Percentiles rank a stretch among this genome's conserved stretches.
These are phyloP conservation scores for Aspergillus floridensis DNA, from an alignment of 2,329 filamentous ascomycete species.

Conservation along the genomic window DNA sequence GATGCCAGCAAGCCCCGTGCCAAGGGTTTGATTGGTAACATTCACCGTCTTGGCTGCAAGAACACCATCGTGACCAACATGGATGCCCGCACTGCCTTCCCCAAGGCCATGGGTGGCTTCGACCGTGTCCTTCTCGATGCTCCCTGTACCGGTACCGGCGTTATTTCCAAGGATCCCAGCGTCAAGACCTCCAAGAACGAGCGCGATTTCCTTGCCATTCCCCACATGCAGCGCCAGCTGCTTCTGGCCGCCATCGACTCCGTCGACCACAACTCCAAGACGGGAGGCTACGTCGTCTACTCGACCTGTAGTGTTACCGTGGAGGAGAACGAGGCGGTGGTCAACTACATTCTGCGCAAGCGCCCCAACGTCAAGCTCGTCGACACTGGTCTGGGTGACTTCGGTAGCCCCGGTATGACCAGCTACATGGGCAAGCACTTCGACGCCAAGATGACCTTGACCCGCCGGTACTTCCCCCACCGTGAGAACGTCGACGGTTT, in stretches of 20 bases:
- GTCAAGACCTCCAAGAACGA: slow-evolving; percentile 99
- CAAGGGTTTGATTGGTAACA: slow-evolving; percentile 97
- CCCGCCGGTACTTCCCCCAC: slow-evolving; percentile 84
- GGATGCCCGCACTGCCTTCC: slow-evolving; percentile 83
- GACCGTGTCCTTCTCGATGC: slow-evolving; percentile 92
- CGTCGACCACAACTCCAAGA: slow-evolving; percentile 85
- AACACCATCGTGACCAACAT: slow-evolving; percentile 96
- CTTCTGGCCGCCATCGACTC: slow-evolving; percentile 92
- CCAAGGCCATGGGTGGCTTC: slow-evolving; percentile 90
- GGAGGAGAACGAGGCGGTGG: slow-evolving; percentile 90
- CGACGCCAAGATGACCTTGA: slow-evolving; percentile 77
- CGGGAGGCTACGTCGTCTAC: slow-evolving; percentile 92
- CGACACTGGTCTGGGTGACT: slow-evolving; percentile 76
- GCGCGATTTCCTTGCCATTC: slow-evolving; percentile 87
- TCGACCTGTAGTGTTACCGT: slow-evolving; percentile 94
- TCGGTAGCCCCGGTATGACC: slow-evolving; percentile 90
- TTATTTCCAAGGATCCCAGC: slow-evolving; percentile 93
- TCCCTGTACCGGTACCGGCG: slow-evolving; percentile 93
- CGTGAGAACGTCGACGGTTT: slow-evolving; percentile 96
- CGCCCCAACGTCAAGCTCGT: slow-evolving; percentile 93
- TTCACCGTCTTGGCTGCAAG: slow-evolving; percentile 87
- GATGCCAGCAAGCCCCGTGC: slow-evolving; percentile 90
- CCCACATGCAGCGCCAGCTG: slow-evolving; percentile 92
- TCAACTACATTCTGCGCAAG: slow-evolving; percentile 87
- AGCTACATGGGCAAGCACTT: slow-evolving; percentile 90